These are phyloP conservation scores for Salisapilia sapeloensis DNA, from an alignment of 352 stramenopile genomes.

Conservation along the genomic window DNA sequence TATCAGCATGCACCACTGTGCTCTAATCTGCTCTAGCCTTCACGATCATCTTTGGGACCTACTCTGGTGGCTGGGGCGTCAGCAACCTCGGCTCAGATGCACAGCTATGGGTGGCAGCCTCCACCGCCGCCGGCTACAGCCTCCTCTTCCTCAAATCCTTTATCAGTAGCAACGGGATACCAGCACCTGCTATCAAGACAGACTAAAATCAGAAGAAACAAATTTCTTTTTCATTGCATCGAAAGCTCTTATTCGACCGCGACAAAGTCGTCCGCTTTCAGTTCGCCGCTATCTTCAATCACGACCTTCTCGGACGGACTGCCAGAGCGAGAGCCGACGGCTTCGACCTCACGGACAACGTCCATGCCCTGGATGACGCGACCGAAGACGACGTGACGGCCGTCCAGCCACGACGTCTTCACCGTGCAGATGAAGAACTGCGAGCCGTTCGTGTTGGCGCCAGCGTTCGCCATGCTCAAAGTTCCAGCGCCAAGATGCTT, in stretches of 20 bases:
- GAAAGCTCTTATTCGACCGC: slow-evolving; percentile 10
- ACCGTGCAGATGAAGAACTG: slow-evolving; percentile 97
- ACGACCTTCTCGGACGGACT: slow-evolving; percentile 72
- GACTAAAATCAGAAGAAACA: too few relatives aligned
- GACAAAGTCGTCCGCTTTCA: slow-evolving; percentile 40
- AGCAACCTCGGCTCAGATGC: slow-evolving; percentile 20
- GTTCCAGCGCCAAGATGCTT: slow-evolving; percentile 58
- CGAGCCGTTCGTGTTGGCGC: slow-evolving; percentile 86
- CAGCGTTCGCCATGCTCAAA: slow-evolving; percentile 76
- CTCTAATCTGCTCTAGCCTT: slow-evolving; percentile 5
- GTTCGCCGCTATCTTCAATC: slow-evolving; percentile 91
- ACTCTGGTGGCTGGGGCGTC: slow-evolving; percentile 31
- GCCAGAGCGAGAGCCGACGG: slow-evolving; percentile 83
- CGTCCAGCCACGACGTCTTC: slow-evolving; percentile 84
- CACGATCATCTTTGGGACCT: slow-evolving; percentile 25
- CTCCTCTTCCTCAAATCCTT: slow-evolving; percentile 25
- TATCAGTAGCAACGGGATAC: too few relatives aligned
- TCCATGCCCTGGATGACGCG: slow-evolving; percentile 92
- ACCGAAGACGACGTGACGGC: slow-evolving; percentile 83
- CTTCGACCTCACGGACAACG: slow-evolving; percentile 93
- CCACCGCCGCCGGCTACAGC: slow-evolving; percentile 18
- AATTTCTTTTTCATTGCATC: too few relatives aligned
- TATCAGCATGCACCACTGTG: background rate
- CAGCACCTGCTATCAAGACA: too few relatives aligned
- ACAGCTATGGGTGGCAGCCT: slow-evolving; percentile 22